phyloP scores from a whole-genome alignment of 2,329 filamentous ascomycete species.

The Stemphylium beticola region DNA sequence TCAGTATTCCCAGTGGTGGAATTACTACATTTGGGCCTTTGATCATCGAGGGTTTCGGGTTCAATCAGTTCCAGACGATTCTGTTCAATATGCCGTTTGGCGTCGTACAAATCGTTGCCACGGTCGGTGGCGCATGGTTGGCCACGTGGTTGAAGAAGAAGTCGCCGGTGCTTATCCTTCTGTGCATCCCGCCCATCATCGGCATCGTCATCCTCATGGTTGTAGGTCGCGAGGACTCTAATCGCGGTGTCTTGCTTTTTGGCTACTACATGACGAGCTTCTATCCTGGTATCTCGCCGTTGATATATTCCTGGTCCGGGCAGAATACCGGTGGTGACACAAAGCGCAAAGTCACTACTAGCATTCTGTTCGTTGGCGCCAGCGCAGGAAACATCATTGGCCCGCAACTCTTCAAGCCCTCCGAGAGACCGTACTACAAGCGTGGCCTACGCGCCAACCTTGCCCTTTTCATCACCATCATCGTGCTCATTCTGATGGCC shows the following conservation, averaged over 20 bases:
- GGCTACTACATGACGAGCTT: slow-evolving; percentile 67
- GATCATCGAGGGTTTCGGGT: slow-evolving; percentile 65
- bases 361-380: slow-evolving; percentile 68
- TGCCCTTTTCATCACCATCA: slow-evolving; percentile 65
- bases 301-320: slow-evolving; percentile 67
- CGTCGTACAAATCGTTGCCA: slow-evolving; percentile 65
- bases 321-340: slow-evolving; percentile 73
- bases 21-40: slow-evolving; percentile 66
- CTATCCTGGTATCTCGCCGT: slow-evolving; percentile 65
- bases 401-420: slow-evolving; percentile 67
- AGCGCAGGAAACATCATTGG: slow-evolving; percentile 71
- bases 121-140: slow-evolving; percentile 63
- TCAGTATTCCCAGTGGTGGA: slow-evolving; percentile 62
- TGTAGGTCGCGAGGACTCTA: slow-evolving; percentile 53
- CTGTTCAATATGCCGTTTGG: slow-evolving; percentile 68
- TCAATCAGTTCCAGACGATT: slow-evolving; percentile 62
- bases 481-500: slow-evolving; percentile 56
- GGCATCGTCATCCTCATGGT: slow-evolving; percentile 63
- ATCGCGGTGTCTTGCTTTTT: slow-evolving; percentile 60
- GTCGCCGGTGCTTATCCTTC: slow-evolving; percentile 59
- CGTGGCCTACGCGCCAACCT: slow-evolving; percentile 67
- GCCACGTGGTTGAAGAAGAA: slow-evolving; percentile 63
- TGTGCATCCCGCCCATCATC: slow-evolving; percentile 64
- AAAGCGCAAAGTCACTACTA: slow-evolving; percentile 71
- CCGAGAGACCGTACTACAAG: slow-evolving; percentile 64